Evolutionary conservation across 129 eudicot species (phyloP).

Genomic region (Apium graveolens): DNA sequence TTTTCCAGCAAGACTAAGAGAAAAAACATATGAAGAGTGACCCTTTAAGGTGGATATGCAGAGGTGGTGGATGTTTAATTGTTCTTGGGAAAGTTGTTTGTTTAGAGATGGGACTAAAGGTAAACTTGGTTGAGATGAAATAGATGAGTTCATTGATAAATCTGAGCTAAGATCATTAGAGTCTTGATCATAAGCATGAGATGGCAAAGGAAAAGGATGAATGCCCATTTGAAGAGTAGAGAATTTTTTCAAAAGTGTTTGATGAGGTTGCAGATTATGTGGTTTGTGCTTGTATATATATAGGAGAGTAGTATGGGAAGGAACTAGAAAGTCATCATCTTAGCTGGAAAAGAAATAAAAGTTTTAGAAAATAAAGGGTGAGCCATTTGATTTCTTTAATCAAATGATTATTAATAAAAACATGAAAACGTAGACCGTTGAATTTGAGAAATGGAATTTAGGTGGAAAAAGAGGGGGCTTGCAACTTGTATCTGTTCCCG

Average conservation of each 20-base stretch:
- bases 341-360: not conserved
- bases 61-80: constrained; percentile 21
- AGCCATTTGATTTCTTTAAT: not conserved
- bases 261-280: not conserved
- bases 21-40: constrained; percentile 54
- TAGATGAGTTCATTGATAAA: constrained; percentile 29
- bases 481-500: constrained; percentile 9
- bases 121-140: constrained; percentile 53
- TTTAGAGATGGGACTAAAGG: constrained; percentile 67
- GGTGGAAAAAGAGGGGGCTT: not conserved
- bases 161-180: constrained; percentile 19
- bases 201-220: not conserved
- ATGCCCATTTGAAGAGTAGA: constrained; percentile 7
- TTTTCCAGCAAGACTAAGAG: constrained; percentile 53
- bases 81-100: constrained; percentile 20
- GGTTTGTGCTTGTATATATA: not conserved
- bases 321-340: not conserved
- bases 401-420: not conserved
- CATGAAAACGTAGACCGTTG: not conserved
- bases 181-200: not conserved
- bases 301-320: not conserved
- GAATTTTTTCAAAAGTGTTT: not conserved
- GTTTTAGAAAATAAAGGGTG: not conserved
- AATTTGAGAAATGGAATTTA: not conserved
- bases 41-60: constrained; percentile 57